Conservation (phyloP, 2,329 filamentous ascomycete species). For the Xylariaceae sp. region DNA sequence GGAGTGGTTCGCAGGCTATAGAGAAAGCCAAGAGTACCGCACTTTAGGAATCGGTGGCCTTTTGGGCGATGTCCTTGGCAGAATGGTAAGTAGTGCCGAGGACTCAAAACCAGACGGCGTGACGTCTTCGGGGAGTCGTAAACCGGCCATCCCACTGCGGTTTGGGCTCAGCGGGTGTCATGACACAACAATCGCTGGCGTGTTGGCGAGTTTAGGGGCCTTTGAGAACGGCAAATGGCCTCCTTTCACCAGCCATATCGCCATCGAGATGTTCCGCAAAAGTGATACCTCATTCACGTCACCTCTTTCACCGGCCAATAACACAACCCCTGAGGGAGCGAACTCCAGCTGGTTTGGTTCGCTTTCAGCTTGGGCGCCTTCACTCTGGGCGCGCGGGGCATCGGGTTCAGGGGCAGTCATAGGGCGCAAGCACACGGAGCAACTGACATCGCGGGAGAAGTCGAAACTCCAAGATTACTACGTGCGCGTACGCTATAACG, state of each 20-base stretch:
- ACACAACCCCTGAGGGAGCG: neutral
- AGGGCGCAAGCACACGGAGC: conserved; percentile 52
- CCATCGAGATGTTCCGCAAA: conserved; percentile 79
- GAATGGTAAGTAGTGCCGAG: conserved; percentile 66
- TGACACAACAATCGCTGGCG: conserved; percentile 82
- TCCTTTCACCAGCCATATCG: conserved; percentile 87
- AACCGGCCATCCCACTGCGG: conserved; percentile 48
- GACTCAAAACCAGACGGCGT: conserved; percentile 47
- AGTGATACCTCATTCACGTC: conserved; percentile 24
- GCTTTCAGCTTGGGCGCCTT: conserved; percentile 28
- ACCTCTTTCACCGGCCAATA: conserved; percentile 17
- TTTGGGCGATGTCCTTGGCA: conserved; percentile 75
- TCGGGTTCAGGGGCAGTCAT: conserved; percentile 41
- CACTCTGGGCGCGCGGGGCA: conserved; percentile 26
- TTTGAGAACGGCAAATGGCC: conserved; percentile 75
- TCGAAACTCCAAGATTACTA: conserved; percentile 68
- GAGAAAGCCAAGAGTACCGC: conserved; percentile 81
- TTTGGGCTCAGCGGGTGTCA: conserved; percentile 83
- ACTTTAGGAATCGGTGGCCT: conserved; percentile 79
- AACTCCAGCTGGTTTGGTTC: conserved; percentile 32
- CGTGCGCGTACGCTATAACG: conserved; percentile 88
- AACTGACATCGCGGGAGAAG: conserved; percentile 54
- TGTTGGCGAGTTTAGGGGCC: conserved; percentile 72
- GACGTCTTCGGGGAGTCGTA: conserved; percentile 28
- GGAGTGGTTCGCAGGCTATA: conserved; percentile 89